Percentiles rank a stretch among this genome's conserved stretches.
These are phyloP conservation scores for Gnomoniopsis smithogilvyi DNA, from an alignment of 2,329 filamentous ascomycete species.

Conservation along the genomic window DNA sequence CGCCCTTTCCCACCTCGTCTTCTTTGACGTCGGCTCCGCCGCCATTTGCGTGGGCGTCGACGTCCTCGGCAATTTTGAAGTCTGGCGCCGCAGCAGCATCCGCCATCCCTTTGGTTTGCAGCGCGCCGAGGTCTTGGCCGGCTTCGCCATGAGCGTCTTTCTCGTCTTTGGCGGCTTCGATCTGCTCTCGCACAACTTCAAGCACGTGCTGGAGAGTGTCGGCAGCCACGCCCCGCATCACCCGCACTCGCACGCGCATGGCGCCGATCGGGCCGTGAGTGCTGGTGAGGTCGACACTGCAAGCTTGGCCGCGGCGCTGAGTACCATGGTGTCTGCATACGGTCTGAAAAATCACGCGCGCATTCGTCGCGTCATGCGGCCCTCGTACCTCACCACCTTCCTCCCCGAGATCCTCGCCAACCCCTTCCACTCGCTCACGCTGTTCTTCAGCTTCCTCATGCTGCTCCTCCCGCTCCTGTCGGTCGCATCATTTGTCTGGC, in stretches of 20 bases:
- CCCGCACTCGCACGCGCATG: constrained; percentile 47
- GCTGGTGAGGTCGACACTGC: constrained; percentile 79
- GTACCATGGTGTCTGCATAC: constrained; percentile 83
- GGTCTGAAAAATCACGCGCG: constrained; percentile 86
- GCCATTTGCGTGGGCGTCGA: constrained; percentile 90
- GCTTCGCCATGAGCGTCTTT: constrained; percentile 93
- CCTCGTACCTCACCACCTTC: constrained; percentile 66
- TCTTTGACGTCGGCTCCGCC: constrained; percentile 93
- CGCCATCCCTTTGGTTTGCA: constrained; percentile 93
- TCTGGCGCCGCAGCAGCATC: constrained; percentile 91
- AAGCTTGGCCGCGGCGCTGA: constrained; percentile 74
- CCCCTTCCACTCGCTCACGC: constrained; percentile 89
- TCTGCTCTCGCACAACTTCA: constrained; percentile 87
- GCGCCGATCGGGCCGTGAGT: constrained; percentile 45
- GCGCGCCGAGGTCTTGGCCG: constrained; percentile 87
- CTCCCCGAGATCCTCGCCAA: constrained; percentile 88
- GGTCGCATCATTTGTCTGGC: constrained; percentile 74
- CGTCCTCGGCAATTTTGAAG: constrained; percentile 93
- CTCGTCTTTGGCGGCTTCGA: constrained; percentile 97
- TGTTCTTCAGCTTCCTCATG: constrained; percentile 73
- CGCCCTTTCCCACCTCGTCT: constrained; percentile 85
- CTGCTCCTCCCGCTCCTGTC: constrained; percentile 79
- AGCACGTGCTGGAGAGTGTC: constrained; percentile 78
- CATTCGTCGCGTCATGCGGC: constrained; percentile 87
- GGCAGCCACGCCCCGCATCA: constrained; percentile 73